A percentile compares a stretch with the other conserved stretches of the same genome.
These are phyloP conservation scores for Venturia oleaginea DNA, from an alignment of 2,329 filamentous ascomycete species.

Conservation along the genomic window DNA sequence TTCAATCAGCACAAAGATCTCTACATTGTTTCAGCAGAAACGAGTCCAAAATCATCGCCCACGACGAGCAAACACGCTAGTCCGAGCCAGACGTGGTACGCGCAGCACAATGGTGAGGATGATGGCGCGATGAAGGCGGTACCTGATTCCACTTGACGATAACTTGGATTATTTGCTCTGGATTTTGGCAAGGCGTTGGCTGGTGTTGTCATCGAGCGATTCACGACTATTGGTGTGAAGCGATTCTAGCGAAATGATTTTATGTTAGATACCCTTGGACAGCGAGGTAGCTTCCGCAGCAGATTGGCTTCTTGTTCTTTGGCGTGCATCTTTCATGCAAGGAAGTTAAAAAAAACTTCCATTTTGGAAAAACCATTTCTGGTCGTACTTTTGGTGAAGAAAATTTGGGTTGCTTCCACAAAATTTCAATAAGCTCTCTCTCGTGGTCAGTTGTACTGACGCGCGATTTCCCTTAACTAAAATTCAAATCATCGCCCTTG, in stretches of 20 bases:
- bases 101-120: conserved; percentile 15
- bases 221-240: not conserved
- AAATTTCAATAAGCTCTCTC: too few species aligned
- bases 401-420: too few species aligned
- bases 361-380: too few species aligned
- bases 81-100: conserved; percentile 16
- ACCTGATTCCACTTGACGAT: not conserved
- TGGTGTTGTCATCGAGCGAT: not conserved
- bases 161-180: not conserved
- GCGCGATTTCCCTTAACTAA: too few species aligned
- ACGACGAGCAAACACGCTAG: conserved; percentile 30
- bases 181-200: not conserved
- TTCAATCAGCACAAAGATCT: conserved; percentile 38
- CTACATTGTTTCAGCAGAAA: conserved; percentile 39
- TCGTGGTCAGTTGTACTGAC: too few species aligned
- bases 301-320: not conserved
- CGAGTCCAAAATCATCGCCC: conserved; percentile 30
- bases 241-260: not conserved
- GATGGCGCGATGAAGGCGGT: not conserved
- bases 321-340: too few species aligned
- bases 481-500: too few species aligned
- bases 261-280: not conserved
- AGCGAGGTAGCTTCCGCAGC: not conserved
- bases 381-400: too few species aligned
- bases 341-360: too few species aligned